Evolutionary conservation across 1,284 basidiomycete species (phyloP).

Genomic region (Exobasidium cylindrosporum): DNA sequence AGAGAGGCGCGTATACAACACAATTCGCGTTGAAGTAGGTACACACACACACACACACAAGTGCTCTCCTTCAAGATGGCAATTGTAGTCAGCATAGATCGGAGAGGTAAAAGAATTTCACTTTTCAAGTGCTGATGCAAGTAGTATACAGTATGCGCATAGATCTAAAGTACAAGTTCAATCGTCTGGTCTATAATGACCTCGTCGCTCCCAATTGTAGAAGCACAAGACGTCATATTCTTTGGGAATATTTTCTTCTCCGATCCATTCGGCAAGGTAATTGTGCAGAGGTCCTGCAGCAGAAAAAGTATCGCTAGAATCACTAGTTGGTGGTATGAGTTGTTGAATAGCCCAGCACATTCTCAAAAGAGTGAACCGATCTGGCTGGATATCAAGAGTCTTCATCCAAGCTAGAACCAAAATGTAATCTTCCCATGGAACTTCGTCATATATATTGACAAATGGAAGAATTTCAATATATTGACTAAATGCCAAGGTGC

Average conservation of each 20-base stretch:
- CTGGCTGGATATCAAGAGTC: not conserved
- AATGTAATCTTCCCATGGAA: not conserved
- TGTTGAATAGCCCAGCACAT: not conserved
- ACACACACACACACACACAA: no score
- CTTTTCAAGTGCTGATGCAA: no score
- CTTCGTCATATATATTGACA: not conserved
- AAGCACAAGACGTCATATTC: not conserved
- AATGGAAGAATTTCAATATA: not conserved
- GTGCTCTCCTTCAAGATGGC: no score
- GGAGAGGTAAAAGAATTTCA: no score
- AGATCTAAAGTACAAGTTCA: no score
- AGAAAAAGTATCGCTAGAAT: not conserved
- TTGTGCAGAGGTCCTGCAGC: not conserved
- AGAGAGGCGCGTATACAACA: no score
- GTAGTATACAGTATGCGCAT: no score
- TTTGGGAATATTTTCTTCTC: not conserved
- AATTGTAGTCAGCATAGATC: no score
- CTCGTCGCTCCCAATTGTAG: not conserved
- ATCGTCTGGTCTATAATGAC: no score
- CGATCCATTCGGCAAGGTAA: not conserved
- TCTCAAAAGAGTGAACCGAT: not conserved
- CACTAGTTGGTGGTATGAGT: not conserved
- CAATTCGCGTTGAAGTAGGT: no score
- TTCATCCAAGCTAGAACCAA: not conserved
- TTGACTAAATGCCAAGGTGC: not conserved